Conservation (phyloP, 176 grass and related monocot species). For the Musa beccarii region DNA sequence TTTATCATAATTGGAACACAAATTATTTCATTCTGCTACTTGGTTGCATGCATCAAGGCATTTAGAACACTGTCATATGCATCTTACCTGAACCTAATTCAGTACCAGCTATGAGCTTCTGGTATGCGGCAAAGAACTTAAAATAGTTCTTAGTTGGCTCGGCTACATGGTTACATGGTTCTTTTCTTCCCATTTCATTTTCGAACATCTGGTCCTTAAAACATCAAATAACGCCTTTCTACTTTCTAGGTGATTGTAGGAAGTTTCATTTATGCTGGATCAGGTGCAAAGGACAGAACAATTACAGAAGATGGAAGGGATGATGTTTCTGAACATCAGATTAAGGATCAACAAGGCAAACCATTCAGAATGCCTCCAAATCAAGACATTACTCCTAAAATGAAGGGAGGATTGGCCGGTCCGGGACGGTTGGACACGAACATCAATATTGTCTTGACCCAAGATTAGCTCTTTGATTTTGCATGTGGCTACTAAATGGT, state of each 20-base stretch:
- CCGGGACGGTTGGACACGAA: slow-evolving; percentile 41
- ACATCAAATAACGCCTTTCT: too few relatives aligned
- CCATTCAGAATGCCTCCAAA: neutral
- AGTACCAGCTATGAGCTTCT: too few relatives aligned
- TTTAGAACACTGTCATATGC: too few relatives aligned
- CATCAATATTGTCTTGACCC: neutral
- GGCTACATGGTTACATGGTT: too few relatives aligned
- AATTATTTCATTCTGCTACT: neutral
- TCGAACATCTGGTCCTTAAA: neutral
- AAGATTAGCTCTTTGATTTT: neutral
- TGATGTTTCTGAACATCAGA: slow-evolving; percentile 12
- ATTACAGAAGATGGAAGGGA: slow-evolving; percentile 20
- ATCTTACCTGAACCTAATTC: too few relatives aligned
- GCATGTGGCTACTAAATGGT: too few relatives aligned
- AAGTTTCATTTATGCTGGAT: slow-evolving; percentile 58
- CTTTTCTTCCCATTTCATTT: too few relatives aligned
- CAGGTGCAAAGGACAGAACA: slow-evolving; percentile 39
- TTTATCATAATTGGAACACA: too few relatives aligned
- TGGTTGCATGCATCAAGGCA: too few relatives aligned
- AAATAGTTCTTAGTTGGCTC: too few relatives aligned
- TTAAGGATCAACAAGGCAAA: slow-evolving; percentile 17
- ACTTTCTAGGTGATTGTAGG: slow-evolving; percentile 45
- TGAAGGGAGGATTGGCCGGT: slow-evolving; percentile 37
- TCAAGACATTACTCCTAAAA: slow-evolving; percentile 20
- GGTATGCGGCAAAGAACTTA: too few relatives aligned